Evolutionary conservation across 1,284 basidiomycete genomes (phyloP), one percentile per base, ranked within the genome.

Genomic region (Cutaneotrichosporon cutaneum): DNA sequence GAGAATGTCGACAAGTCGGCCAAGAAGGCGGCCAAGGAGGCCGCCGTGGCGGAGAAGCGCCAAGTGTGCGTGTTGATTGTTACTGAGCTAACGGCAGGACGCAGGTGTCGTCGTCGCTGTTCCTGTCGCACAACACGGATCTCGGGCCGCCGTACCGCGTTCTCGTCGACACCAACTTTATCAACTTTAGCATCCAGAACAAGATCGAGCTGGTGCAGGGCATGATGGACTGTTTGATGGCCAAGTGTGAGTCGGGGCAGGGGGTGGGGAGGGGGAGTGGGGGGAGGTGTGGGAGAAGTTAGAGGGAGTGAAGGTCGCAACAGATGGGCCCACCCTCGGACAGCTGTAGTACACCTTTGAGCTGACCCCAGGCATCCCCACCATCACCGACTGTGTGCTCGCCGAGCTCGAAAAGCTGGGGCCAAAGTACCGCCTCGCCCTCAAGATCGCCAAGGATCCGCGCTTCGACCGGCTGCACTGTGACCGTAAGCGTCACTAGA

Each of bases 221-320:
- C 16, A 98, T 99, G 96, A 98, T 99, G 94, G 96, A 99, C 77
- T 97, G 94, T 72, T 82, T 99, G 14, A 98, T 92, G 80, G 96
- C 96, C n/a, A 98, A 99, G 82, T 95, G 94, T 95, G 72, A 67
- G 90, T 82, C 22, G 26, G 7, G 16, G 18, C 18, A 7, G 2
- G 35, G 5, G 39, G 16, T 0, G 7, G 3, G 18, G 16, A 7
- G n/a, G 6, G 39, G 16, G 35, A 36, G 16, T 13, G 35, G 36
- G 36, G 9, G 4, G 36, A 39, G 9, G 13, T 11, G 36, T 10
- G 13, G 1, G 13, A 5, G 36, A 39, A n/a, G n/a, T n/a, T n/a
- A n/a, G n/a, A n/a, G n/a, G n/a, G n/a, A n/a, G n/a, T n/a, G n/a
- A n/a, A n/a, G n/a, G n/a, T n/a, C n/a, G n/a, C n/a, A n/a, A n/a